Percentiles rank a stretch among this genome's conserved stretches.
These are phyloP conservation scores for Clarireedia monteithiana DNA, from an alignment of 2,329 filamentous ascomycete genomes.

Conservation along the genomic window DNA sequence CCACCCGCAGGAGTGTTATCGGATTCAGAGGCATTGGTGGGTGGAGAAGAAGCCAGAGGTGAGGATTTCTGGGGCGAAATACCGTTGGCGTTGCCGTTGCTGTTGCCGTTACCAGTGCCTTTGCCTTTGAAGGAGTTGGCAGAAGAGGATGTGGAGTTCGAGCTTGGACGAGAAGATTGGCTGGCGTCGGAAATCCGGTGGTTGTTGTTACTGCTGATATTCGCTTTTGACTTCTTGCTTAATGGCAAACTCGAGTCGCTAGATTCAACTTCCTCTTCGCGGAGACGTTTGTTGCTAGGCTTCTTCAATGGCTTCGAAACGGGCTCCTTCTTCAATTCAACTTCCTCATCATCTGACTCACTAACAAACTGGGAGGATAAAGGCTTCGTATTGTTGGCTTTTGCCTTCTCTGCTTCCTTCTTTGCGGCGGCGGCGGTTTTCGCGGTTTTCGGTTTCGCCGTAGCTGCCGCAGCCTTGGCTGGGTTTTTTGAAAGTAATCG, in stretches of 20 bases:
- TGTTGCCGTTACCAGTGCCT: conserved; percentile 21
- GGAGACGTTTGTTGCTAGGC: conserved; percentile 39
- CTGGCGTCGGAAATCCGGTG: conserved; percentile 42
- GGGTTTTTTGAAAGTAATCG: conserved; percentile 39
- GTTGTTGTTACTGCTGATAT: conserved; percentile 23
- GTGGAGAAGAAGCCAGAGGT: conserved; percentile 56
- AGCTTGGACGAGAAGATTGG: conserved; percentile 36
- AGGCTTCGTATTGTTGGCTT: neutral
- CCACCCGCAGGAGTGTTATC: conserved; percentile 33
- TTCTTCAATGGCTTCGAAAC: conserved; percentile 34
- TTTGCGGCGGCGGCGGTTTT: conserved; percentile 6
- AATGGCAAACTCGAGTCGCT: conserved; percentile 25
- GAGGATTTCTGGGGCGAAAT: conserved; percentile 53
- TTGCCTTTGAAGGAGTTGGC: conserved; percentile 32
- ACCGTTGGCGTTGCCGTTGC: too few relatives aligned
- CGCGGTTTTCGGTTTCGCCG: conserved; percentile 13
- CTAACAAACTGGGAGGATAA: conserved; percentile 27
- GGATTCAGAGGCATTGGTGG: conserved; percentile 57
- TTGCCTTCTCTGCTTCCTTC: conserved; percentile 12
- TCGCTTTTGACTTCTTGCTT: conserved; percentile 29
- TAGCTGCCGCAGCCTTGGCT: conserved; percentile 18
- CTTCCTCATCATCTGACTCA: conserved; percentile 27
- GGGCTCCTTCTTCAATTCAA: conserved; percentile 3
- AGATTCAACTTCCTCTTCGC: conserved; percentile 33
- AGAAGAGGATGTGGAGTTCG: conserved; percentile 34